phyloP scores from a whole-genome alignment of 306 rosid genomes.

The Fragaria nilgerrensis region DNA sequence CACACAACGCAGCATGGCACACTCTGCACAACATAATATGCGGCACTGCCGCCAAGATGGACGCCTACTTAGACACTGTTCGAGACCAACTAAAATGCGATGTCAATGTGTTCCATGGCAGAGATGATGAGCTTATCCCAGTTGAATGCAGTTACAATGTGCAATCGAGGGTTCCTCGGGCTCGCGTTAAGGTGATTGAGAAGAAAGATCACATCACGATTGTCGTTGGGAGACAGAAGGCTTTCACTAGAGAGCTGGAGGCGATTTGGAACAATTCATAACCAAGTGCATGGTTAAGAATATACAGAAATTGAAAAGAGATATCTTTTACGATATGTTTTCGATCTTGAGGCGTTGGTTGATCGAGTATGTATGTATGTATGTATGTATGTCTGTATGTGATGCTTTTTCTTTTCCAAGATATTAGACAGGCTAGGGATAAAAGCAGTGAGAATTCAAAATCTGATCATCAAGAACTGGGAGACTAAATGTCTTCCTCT shows the following conservation, averaged over 20 bases:
- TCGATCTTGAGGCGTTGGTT: not conserved
- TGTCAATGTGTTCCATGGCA: constrained; percentile 74
- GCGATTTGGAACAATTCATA: constrained; percentile 65
- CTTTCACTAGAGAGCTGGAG: constrained; percentile 79
- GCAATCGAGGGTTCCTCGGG: constrained; percentile 56
- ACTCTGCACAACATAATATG: constrained; percentile 90
- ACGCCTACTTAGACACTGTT: constrained; percentile 48
- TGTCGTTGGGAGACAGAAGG: constrained; percentile 75
- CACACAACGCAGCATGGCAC: constrained; percentile 98
- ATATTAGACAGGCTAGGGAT: not conserved
- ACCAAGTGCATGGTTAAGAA: not conserved
- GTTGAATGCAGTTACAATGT: constrained; percentile 71
- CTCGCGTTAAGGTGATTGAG: constrained; percentile 58
- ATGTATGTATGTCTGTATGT: not conserved
- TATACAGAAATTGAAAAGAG: not conserved
- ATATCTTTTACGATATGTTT: not conserved
- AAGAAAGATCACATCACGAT: constrained; percentile 85
- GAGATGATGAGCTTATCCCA: constrained; percentile 74
- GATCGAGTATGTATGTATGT: not conserved
- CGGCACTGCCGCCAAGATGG: constrained; percentile 71
- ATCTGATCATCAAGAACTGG: not conserved
- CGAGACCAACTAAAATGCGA: constrained; percentile 50
- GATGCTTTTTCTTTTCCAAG: not conserved
- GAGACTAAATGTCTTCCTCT: not conserved
- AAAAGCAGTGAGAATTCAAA: not conserved